These are phyloP conservation scores for Aeminium ludgeri DNA, from an alignment of 495 filamentous ascomycete species.

Conservation along the genomic window DNA sequence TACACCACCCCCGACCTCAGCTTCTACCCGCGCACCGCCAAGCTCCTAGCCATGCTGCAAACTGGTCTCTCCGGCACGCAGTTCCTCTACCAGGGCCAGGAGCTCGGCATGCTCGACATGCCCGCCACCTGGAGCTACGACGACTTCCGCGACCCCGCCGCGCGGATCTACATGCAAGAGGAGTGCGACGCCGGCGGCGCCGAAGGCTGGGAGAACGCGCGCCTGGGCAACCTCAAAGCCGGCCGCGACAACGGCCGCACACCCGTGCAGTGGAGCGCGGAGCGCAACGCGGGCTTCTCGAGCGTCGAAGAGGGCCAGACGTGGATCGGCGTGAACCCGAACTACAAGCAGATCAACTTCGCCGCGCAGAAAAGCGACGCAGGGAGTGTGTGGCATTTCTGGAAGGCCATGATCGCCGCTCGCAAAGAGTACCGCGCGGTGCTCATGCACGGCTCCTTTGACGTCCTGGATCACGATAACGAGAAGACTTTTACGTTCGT, in stretches of 20 bases:
- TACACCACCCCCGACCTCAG: slow-evolving; percentile 35
- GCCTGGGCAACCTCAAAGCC: slow-evolving; percentile 6
- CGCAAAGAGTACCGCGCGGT: slow-evolving; percentile 26
- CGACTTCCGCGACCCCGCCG: slow-evolving; percentile 58
- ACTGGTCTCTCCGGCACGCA: slow-evolving; percentile 46
- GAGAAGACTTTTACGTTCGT: not conserved
- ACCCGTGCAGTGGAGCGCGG: slow-evolving; percentile 36
- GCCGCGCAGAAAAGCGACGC: slow-evolving; percentile 24
- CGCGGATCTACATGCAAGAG: slow-evolving; percentile 34
- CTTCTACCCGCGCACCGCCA: slow-evolving; percentile 27
- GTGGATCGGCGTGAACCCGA: slow-evolving; percentile 38
- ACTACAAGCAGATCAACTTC: slow-evolving; percentile 30
- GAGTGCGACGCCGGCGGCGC: slow-evolving; percentile 26
- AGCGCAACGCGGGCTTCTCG: slow-evolving; percentile 31
- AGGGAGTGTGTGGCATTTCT: slow-evolving; percentile 30
- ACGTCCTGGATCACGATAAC: not conserved
- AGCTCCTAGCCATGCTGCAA: slow-evolving; percentile 46
- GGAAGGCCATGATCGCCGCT: slow-evolving; percentile 27
- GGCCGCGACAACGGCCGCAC: slow-evolving; percentile 38
- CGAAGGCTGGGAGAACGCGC: slow-evolving; percentile 12
- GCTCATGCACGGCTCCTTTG: not conserved
- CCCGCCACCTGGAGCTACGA: slow-evolving; percentile 46
- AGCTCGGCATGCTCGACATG: slow-evolving; percentile 60
- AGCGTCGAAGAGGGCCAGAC: slow-evolving; percentile 10
- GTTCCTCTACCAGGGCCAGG: slow-evolving; percentile 63